Base-by-base conservation (phyloP, 192 early-diverging fungal genomes). In the Mortierella claussenii region DNA sequence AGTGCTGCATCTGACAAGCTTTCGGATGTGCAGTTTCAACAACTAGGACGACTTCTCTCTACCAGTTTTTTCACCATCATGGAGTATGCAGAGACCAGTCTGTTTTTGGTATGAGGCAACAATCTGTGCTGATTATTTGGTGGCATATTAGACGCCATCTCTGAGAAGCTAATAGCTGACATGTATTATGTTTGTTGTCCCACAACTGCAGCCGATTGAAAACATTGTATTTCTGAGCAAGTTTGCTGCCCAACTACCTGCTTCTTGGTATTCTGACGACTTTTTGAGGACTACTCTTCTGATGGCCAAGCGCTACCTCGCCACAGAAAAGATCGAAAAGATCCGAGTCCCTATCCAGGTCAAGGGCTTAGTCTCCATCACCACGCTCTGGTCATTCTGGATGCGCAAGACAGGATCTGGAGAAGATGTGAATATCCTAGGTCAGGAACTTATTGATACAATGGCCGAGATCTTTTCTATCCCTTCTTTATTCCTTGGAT, bases 191-290 rank as follows among this genome's bases (percentile, higher is more conserved):
- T 8, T 11, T 42, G 17, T 11, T 42, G 40, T 17, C 17, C 40
- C 8, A 42, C 8, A 12, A 11, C 24, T 65, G 12, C 52, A 71
- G 69, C 60, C 69, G 18, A 28, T 71, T 3, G 69, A 74, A 28
- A 74, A 74, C 21, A 44, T 74, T 27, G 40, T 40, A 17, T 52
- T 74, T 20, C 48, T 74, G 24, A 64, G 69, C 47, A 50, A 52
- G 10, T 74, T 64, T 47, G 62, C 54, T 28, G 55, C 55, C 21
- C 69, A 74, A 17, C 42, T 74, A 2, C 69, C 69, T 4, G 55
- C 62, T 13, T 74, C 69, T 3, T 74, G 69, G 69, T 74, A 74
- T 40, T 74, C 69, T 15, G 62, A 74, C 21, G 56, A 64, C 27
- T 74, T 74, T 46, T 50, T 74, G 23, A 50, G 47, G n/a, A 51